phyloP scores from a whole-genome alignment of 768 basidiomycete species.

The Coprinopsis sp. region DNA sequence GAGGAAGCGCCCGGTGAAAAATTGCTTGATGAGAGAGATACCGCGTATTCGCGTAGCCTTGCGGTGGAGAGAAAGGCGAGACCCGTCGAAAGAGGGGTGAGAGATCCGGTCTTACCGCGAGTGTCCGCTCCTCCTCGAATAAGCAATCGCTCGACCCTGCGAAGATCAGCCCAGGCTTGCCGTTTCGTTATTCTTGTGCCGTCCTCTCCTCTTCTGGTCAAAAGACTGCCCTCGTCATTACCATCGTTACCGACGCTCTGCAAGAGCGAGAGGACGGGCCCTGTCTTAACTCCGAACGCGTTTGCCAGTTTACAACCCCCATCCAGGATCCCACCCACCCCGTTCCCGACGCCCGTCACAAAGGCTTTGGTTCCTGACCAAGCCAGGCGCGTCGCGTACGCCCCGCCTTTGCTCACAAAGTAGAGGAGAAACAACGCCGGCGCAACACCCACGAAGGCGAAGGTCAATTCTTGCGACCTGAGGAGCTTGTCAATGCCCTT shows the following conservation, averaged over 20 bases:
- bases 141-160: conserved; percentile 6
- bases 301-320: too few relatives aligned
- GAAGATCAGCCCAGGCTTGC: conserved; percentile 9
- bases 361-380: conserved; percentile 39
- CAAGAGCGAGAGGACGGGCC: too few relatives aligned
- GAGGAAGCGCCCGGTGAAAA: too few relatives aligned
- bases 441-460: conserved; percentile 95
- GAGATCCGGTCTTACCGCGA: conserved; percentile 1
- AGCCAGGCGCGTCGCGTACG: conserved; percentile 42
- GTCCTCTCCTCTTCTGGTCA: not conserved
- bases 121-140: not conserved
- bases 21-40: too few relatives aligned
- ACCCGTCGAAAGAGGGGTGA: not conserved
- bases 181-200: not conserved
- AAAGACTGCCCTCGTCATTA: not conserved
- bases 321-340: too few relatives aligned
- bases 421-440: conserved; percentile 83
- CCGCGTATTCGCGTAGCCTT: too few relatives aligned
- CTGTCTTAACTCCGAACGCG: too few relatives aligned
- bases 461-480: conserved; percentile 91
- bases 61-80: not conserved
- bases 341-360: conserved; percentile 14
- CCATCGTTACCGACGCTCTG: too few relatives aligned
- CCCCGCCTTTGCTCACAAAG: conserved; percentile 34
- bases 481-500: conserved; percentile 90